These are phyloP conservation scores for Lunasporangiospora selenospora DNA, from an alignment of 192 early-diverging fungal genomes.

Conservation along the genomic window DNA sequence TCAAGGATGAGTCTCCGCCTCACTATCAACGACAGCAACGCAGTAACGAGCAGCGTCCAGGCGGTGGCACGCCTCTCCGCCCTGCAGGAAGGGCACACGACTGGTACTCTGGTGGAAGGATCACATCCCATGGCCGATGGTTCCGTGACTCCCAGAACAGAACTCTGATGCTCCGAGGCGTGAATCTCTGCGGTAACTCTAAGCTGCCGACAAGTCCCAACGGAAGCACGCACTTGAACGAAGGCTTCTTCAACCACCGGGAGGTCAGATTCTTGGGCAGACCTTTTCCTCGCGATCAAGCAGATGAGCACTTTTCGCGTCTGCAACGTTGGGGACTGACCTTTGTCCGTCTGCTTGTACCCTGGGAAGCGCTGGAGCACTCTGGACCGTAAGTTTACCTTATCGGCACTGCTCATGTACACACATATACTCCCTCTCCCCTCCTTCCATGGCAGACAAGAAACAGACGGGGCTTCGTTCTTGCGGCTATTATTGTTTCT, in stretches of 20 bases:
- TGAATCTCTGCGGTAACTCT: slow-evolving; percentile 80
- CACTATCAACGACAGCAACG: not conserved
- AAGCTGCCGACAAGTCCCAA: slow-evolving; percentile 79
- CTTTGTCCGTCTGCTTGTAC: slow-evolving; percentile 75
- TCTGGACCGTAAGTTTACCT: slow-evolving; percentile 61
- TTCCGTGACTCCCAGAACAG: slow-evolving; percentile 64
- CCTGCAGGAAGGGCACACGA: slow-evolving; percentile 46
- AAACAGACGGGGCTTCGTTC: too few species aligned
- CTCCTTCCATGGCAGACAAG: too few species aligned
- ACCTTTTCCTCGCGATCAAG: slow-evolving; percentile 80
- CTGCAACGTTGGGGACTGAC: slow-evolving; percentile 82
- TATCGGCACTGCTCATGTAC: too few species aligned
- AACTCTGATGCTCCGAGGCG: slow-evolving; percentile 72
- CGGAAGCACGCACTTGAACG: slow-evolving; percentile 65
- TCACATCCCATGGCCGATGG: slow-evolving; percentile 48
- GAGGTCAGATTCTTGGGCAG: slow-evolving; percentile 80
- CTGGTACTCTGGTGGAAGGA: slow-evolving; percentile 45
- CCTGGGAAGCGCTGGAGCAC: slow-evolving; percentile 88
- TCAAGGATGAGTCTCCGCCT: not conserved
- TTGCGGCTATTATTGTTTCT: too few species aligned
- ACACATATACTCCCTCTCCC: too few species aligned
- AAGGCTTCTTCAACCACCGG: slow-evolving; percentile 74
- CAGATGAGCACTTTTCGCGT: slow-evolving; percentile 76
- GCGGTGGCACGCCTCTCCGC: slow-evolving; percentile 14
- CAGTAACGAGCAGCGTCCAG: slow-evolving; percentile 21